A percentile compares a stretch with the other conserved stretches of the same genome.
Conservation (phyloP, 768 basidiomycete genomes). For the Pleurotus tuber-regium region DNA sequence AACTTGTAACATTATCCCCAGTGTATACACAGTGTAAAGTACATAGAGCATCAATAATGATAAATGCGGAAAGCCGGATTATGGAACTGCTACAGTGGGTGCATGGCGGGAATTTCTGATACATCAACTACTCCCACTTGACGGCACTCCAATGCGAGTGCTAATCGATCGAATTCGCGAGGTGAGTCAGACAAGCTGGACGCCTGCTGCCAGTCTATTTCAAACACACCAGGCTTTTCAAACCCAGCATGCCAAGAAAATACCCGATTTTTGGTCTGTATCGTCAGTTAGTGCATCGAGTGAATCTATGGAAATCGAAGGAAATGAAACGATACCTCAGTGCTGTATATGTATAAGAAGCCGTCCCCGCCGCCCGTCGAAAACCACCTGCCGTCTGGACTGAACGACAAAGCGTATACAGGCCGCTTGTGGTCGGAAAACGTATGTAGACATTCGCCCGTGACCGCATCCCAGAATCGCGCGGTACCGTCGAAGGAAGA, state of each 20-base stretch:
- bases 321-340: conserved; percentile 43
- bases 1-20: conserved; percentile 3
- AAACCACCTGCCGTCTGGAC: conserved; percentile 68
- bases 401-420: conserved; percentile 74
- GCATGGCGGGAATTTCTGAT: conserved; percentile 40
- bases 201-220: conserved; percentile 68
- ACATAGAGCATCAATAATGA: conserved; percentile 5
- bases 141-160: conserved; percentile 65
- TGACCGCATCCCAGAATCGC: conserved; percentile 79
- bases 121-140: conserved; percentile 69
- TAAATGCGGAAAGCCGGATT: neutral
- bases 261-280: conserved; percentile 42
- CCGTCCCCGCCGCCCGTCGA: conserved; percentile 83
- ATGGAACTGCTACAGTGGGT: conserved; percentile 4
- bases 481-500: conserved; percentile 81
- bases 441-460: conserved; percentile 70
- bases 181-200: conserved; percentile 22
- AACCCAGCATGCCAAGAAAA: conserved; percentile 66
- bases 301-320: neutral
- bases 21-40: neutral
- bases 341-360: conserved; percentile 67
- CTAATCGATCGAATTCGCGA: conserved; percentile 58
- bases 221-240: conserved; percentile 67
- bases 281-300: neutral
- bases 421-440: conserved; percentile 71